These are phyloP conservation scores for Kuraishia floccosa DNA, from an alignment of 805 yeast species.

Conservation along the genomic window DNA sequence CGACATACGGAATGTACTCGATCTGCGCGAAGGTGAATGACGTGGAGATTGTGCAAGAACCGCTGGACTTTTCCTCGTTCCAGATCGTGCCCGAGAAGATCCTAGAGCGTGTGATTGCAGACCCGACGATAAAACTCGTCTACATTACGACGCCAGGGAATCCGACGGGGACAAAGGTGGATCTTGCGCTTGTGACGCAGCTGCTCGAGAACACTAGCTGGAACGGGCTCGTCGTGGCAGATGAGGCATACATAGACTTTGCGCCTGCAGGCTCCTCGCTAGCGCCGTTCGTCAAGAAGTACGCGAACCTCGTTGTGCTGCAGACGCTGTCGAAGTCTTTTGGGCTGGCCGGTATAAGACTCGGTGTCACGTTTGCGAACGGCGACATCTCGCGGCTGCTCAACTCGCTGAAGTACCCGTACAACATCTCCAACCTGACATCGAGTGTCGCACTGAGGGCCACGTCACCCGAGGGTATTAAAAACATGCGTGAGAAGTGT, in stretches of 20 bases:
- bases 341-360: slow-evolving; percentile 90
- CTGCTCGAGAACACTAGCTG: slow-evolving; percentile 28
- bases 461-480: slow-evolving; percentile 43
- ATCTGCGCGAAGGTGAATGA: slow-evolving; percentile 89
- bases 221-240: slow-evolving; percentile 75
- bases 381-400: slow-evolving; percentile 51
- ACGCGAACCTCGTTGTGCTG: slow-evolving; percentile 75
- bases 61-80: slow-evolving; percentile 57
- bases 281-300: slow-evolving; percentile 68
- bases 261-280: slow-evolving; percentile 55
- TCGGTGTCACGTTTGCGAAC: slow-evolving; percentile 70
- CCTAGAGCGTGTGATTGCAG: slow-evolving; percentile 36
- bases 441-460: slow-evolving; percentile 71
- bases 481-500: slow-evolving; percentile 46
- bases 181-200: slow-evolving; percentile 31
- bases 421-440: slow-evolving; percentile 79
- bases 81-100: slow-evolving; percentile 51
- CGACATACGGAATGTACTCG: slow-evolving; percentile 95
- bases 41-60: slow-evolving; percentile 64
- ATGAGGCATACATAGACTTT: slow-evolving; percentile 94
- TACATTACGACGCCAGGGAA: slow-evolving; percentile 95
- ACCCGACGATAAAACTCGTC: slow-evolving; percentile 56
- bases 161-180: slow-evolving; percentile 72
- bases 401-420: slow-evolving; percentile 93
- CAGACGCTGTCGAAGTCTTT: slow-evolving; percentile 93